Conservation (phyloP, 768 basidiomycete species). For the Phlegmacium glaucopus region DNA sequence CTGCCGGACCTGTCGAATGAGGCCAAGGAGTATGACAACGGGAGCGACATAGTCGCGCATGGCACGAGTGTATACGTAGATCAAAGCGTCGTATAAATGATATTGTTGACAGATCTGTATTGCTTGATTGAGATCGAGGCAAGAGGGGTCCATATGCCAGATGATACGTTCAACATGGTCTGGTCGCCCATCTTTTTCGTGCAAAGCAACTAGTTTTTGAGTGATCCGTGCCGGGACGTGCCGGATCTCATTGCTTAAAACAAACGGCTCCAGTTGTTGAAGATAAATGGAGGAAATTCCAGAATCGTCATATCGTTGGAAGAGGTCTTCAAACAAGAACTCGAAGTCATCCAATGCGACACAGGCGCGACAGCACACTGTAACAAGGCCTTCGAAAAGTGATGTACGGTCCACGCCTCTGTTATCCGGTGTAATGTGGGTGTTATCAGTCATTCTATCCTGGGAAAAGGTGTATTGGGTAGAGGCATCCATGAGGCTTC, state of each 20-base stretch:
- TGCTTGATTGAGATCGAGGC: slow-evolving; percentile 91
- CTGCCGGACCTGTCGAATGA: slow-evolving; percentile 68
- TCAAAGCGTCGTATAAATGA: slow-evolving; percentile 87
- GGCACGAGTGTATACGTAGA: slow-evolving; percentile 90
- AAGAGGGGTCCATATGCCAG: slow-evolving; percentile 92
- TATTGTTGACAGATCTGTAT: slow-evolving; percentile 81
- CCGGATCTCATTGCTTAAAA: slow-evolving; percentile 70
- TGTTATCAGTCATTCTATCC: slow-evolving; percentile 88
- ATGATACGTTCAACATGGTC: slow-evolving; percentile 86
- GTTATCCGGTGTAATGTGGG: slow-evolving; percentile 76
- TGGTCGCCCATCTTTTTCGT: slow-evolving; percentile 66
- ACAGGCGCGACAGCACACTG: slow-evolving; percentile 73
- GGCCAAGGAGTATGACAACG: slow-evolving; percentile 75
- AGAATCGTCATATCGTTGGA: slow-evolving; percentile 80
- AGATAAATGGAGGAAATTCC: slow-evolving; percentile 88
- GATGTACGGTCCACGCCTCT: slow-evolving; percentile 90
- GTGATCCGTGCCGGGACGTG: slow-evolving; percentile 85
- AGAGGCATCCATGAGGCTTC: slow-evolving; percentile 84
- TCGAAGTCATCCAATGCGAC: slow-evolving; percentile 77
- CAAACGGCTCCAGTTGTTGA: slow-evolving; percentile 73
- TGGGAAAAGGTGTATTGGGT: slow-evolving; percentile 90
- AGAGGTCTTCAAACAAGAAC: slow-evolving; percentile 91
- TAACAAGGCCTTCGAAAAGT: slow-evolving; percentile 86
- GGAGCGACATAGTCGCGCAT: slow-evolving; percentile 88
- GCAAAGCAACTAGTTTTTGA: slow-evolving; percentile 75